Percentiles rank a stretch among this genome's conserved stretches.
Conservation (phyloP, 2,329 filamentous ascomycete genomes). For the Arthrobotrys pseudoclavata region DNA sequence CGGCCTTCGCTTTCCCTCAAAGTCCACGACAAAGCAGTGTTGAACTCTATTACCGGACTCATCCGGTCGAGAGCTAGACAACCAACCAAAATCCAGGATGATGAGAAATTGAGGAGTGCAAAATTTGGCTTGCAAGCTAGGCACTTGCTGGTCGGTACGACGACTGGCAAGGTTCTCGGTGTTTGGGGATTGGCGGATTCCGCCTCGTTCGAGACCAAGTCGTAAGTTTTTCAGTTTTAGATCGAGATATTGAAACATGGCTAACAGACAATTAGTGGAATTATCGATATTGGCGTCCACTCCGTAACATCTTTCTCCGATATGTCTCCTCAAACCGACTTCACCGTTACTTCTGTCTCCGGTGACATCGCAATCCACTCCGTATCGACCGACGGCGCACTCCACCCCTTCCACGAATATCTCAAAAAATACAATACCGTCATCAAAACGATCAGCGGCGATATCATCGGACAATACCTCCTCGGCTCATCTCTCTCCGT, state of each 20-base stretch:
- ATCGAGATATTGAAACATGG: background rate
- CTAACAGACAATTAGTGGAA: conserved; percentile 35
- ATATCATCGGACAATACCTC: conserved; percentile 57
- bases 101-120: conserved; percentile 18
- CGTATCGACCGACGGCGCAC: conserved; percentile 53
- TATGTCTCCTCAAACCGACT: conserved; percentile 34
- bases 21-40: conserved; percentile 50
- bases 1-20: conserved; percentile 46
- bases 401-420: conserved; percentile 53
- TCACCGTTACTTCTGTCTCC: conserved; percentile 42
- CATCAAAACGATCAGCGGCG: conserved; percentile 43
- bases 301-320: conserved; percentile 37
- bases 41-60: conserved; percentile 39
- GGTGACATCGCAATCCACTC: conserved; percentile 54
- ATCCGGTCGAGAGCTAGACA: conserved; percentile 43
- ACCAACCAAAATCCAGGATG: conserved; percentile 50
- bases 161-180: conserved; percentile 45
- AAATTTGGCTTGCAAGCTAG: conserved; percentile 58
- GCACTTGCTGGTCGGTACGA: conserved; percentile 38
- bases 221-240: conserved; percentile 34
- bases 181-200: conserved; percentile 55
- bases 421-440: conserved; percentile 46
- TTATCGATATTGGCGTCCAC: conserved; percentile 50
- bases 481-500: conserved; percentile 51
- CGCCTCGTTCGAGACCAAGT: conserved; percentile 44